Evolutionary conservation across 2,329 filamentous ascomycete species (phyloP), one percentile per base, ranked within the genome.

Genomic region (Xylaria sp.): DNA sequence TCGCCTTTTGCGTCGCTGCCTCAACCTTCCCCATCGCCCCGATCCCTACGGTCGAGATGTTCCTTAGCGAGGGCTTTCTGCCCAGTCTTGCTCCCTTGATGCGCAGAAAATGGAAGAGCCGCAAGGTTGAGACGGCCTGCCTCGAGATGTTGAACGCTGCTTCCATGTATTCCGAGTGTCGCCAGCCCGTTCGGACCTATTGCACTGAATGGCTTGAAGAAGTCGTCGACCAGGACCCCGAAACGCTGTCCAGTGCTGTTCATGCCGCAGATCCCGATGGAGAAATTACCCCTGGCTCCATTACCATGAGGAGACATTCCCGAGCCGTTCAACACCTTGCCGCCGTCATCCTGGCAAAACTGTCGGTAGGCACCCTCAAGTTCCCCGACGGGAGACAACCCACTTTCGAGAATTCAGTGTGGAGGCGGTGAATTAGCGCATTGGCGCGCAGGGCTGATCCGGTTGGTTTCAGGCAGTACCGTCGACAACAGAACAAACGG

Each of bases 1-100:
- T 96, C 59, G 94, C 94, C 6, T 98, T 98, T 79, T 98, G 94
- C 62, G 94, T 94, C n/a, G 94, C 94, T 6, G 90, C 94, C 1
- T 89, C 91, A 25, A 89, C 97, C 9, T 99, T 99, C 78, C 94
- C 96, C 1, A 88, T 99, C 62, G 89, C 93, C 2, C 92, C 94
- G 2, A 88, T 91, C 64, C 87, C 93, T 52, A 93, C 91, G 1
- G 86, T 93, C 2, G 86, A 90, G 68, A 85, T 98, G 46, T 98
- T 99, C 79, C 87, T 98, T 66, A 94, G 90, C 43, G 93, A 97
- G 73, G 93, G 93, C 2, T 98, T 99, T 76, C 84, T 98, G 55
- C 85, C 89, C 67, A 91, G 89, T 64, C 86, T 98, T 7, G 90
- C 92, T 18, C 89, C 91, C 15, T 84, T 97, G 63, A 92, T 97